Conservation (phyloP, 2,329 filamentous ascomycete genomes). For the Eurotiales sp. region DNA sequence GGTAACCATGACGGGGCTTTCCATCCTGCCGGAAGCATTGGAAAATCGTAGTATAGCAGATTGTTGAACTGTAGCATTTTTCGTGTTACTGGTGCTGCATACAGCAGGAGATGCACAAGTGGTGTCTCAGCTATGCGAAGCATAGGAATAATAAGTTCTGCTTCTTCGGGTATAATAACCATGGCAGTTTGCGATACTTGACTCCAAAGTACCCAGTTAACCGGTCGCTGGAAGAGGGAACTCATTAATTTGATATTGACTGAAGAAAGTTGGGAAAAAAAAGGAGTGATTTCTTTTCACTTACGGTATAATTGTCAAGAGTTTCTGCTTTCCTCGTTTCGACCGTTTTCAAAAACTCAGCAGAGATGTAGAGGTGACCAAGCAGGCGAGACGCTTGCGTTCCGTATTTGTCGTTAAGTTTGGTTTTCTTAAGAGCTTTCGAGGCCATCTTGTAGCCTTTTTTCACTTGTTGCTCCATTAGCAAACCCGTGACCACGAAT, state of each 20-base stretch:
- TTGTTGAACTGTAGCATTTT: constrained; percentile 58
- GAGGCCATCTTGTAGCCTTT: constrained; percentile 2
- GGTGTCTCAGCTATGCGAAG: background rate
- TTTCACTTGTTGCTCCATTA: constrained; percentile 25
- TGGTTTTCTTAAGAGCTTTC: background rate
- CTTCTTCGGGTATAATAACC: constrained; percentile 62
- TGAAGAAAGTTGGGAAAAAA: background rate
- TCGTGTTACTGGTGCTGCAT: constrained; percentile 58
- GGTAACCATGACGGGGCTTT: constrained; percentile 51
- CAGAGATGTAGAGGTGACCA: constrained; percentile 37
- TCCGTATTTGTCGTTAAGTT: constrained; percentile 23
- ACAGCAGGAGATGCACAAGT: constrained; percentile 50
- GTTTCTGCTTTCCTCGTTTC: constrained; percentile 25
- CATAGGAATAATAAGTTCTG: constrained; percentile 48
- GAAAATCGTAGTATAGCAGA: constrained; percentile 52
- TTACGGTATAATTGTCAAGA: constrained; percentile 39
- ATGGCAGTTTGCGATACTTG: constrained; percentile 39
- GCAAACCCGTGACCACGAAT: constrained; percentile 42
- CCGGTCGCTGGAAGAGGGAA: constrained; percentile 43
- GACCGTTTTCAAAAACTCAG: constrained; percentile 50
- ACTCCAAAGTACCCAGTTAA: constrained; percentile 56
- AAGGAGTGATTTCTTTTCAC: too few species aligned
- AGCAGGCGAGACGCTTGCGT: constrained; percentile 6
- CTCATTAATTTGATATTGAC: constrained; percentile 23
- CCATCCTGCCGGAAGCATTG: constrained; percentile 41